Evolutionary conservation across 306 rosid genomes (phyloP).

Genomic region (Adenanthera pavonina): DNA sequence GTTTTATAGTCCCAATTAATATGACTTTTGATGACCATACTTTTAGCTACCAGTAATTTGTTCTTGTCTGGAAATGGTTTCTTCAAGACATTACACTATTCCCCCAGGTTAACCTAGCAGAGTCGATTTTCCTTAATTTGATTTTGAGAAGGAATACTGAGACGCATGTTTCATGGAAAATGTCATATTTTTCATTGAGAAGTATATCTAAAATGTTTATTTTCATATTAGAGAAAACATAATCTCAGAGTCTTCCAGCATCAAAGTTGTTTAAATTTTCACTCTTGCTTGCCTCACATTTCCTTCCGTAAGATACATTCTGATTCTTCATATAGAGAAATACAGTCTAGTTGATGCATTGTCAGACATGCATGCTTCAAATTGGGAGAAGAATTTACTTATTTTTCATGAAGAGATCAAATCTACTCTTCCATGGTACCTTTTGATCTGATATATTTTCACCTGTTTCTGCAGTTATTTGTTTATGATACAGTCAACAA

Average conservation of each 20-base stretch:
- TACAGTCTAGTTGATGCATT: background rate
- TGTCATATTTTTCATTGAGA: background rate
- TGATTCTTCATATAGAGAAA: background rate
- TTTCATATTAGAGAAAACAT: background rate
- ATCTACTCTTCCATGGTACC: slow-evolving; percentile 1
- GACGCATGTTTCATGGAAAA: too few species aligned
- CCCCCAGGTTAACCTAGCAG: background rate
- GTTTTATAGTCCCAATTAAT: too few species aligned
- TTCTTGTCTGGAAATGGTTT: too few species aligned
- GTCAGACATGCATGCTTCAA: slow-evolving; percentile 6
- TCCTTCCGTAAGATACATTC: background rate
- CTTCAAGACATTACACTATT: background rate
- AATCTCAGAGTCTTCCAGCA: too few species aligned
- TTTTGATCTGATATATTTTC: slow-evolving; percentile 35
- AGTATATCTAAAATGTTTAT: background rate
- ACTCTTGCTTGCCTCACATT: background rate
- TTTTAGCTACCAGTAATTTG: too few species aligned
- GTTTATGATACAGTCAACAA: slow-evolving; percentile 94
- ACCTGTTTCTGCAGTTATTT: slow-evolving; percentile 72
- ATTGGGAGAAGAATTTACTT: slow-evolving; percentile 7
- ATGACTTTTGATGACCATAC: too few species aligned
- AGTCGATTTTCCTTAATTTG: background rate
- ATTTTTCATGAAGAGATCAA: slow-evolving; percentile 9
- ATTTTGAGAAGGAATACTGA: background rate
- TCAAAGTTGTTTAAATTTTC: background rate